Conservation (phyloP, 2,329 filamentous ascomycete genomes). For the Ceratocystiopsis minuta region DNA sequence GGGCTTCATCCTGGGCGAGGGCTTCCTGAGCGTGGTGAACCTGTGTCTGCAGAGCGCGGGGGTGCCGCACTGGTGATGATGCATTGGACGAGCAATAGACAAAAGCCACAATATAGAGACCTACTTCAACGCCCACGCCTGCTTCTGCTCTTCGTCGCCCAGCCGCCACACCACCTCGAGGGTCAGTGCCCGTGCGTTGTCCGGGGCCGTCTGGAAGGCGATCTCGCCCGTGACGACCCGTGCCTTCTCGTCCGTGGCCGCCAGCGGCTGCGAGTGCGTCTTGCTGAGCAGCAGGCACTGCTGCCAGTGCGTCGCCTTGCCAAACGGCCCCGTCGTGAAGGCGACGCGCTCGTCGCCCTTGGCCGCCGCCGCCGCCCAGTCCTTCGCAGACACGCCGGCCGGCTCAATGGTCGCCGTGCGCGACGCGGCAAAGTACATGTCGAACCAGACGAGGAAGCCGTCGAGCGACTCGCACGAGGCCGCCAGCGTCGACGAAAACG, state of each 20-base stretch:
- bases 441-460: constrained; percentile 84
- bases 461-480: constrained; percentile 54
- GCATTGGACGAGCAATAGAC: background rate
- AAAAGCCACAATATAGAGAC: background rate
- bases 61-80: constrained; percentile 7
- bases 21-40: constrained; percentile 81
- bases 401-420: constrained; percentile 30
- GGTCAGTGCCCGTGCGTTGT: constrained; percentile 50
- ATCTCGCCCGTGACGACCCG: constrained; percentile 47
- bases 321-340: constrained; percentile 72
- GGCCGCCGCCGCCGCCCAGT: constrained; percentile 36
- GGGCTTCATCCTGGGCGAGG: constrained; percentile 83
- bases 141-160: constrained; percentile 22
- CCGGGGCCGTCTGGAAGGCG: constrained; percentile 49
- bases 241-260: constrained; percentile 27
- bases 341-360: constrained; percentile 45
- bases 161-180: constrained; percentile 45
- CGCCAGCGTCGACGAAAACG: constrained; percentile 44
- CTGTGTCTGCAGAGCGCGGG: constrained; percentile 56
- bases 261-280: constrained; percentile 26
- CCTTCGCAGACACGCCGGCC: constrained; percentile 35
- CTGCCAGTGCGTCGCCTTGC: constrained; percentile 75
- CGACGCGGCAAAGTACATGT: constrained; percentile 69
- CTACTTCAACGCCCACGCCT: constrained; percentile 25
- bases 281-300: constrained; percentile 62